Base-by-base conservation (phyloP, 2,329 filamentous ascomycete species). In the Catunica adiposa region DNA sequence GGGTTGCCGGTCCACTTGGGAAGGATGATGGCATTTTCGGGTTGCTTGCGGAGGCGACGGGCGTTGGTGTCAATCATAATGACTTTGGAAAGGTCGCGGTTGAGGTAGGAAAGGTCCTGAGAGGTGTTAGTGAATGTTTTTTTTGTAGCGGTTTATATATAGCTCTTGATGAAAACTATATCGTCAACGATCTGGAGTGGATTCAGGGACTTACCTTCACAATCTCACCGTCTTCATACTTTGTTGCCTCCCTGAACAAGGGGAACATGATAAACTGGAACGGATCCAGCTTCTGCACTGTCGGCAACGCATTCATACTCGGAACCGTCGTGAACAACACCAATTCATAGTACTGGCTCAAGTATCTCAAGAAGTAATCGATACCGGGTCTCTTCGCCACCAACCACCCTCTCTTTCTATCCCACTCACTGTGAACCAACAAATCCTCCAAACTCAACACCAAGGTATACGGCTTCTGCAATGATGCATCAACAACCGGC, bases 321-420 rank as follows among this genome's bases (percentile, higher is more conserved):
- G 90, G 89, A 50, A 92, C 83, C 40, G 80, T 86, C 31, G 92
- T 98, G 72, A 97, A 98, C 61, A 98, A 80, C 54, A 97, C 92
- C 55, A 98, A 76, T 69, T 98, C 92, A 66, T 96, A 98, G 76
- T 98, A 97, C 69, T 96, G 89, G 70, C 86, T 90, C 51, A 98
- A 78, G 68, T 98, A 98, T 65, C 87, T 86, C 61, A 98, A 73
- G 73, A 98, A 98, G 73, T 98, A 98, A 71, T 98, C 92, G 59
- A 94, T 79, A 48, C 92, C 92, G 37, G 92, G 92, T 52, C 92
- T 80, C 73, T 98, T 98, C 26, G 92, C 92, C 59, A 94, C 78
- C 62, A 90, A 82, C 89, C 92, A 98, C 58, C 92, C 92, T 65
- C 96, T 85, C 67, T 97, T 87, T 57, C 90, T 80, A 23, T 82